Percentiles rank a stretch among this genome's conserved stretches.
Conservation (phyloP, 495 filamentous ascomycete species). For the Tuber melanosporum region DNA sequence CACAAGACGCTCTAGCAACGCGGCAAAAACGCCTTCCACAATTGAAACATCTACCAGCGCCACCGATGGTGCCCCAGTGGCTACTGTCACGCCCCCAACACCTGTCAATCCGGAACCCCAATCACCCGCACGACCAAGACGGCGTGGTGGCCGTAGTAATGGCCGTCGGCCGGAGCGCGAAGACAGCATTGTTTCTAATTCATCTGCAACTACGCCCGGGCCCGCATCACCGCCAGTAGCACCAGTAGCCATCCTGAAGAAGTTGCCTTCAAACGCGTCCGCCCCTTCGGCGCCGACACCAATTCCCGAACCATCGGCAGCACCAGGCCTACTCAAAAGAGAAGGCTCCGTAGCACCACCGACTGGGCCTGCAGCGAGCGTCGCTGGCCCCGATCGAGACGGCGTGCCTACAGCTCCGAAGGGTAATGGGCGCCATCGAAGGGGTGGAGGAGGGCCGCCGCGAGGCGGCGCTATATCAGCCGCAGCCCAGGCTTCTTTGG, state of each 20-base stretch:
- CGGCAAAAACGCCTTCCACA: conserved; percentile 42
- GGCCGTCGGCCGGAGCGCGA: conserved; percentile 28
- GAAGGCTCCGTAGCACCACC: conserved; percentile 34
- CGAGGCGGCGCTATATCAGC: not conserved
- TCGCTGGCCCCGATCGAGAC: conserved; percentile 2
- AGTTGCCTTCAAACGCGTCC: conserved; percentile 24
- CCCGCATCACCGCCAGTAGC: conserved; percentile 15
- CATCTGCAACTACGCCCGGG: conserved; percentile 18
- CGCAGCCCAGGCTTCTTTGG: conserved; percentile 11
- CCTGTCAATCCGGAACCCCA: conserved; percentile 35
- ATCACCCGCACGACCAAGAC: conserved; percentile 29
- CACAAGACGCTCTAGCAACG: conserved; percentile 45
- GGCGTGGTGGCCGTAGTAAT: conserved; percentile 29
- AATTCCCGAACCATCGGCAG: conserved; percentile 36
- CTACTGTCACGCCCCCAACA: conserved; percentile 34
- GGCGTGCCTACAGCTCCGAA: conserved; percentile 23
- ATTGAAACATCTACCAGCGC: conserved; percentile 42
- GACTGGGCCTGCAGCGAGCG: conserved; percentile 34
- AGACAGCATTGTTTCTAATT: conserved; percentile 34
- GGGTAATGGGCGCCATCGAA: conserved; percentile 21
- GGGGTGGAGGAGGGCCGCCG: conserved; percentile 25
- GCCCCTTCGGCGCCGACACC: conserved; percentile 14
- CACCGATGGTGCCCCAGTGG: conserved; percentile 34
- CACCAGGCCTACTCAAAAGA: conserved; percentile 28
- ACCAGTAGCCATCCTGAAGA: conserved; percentile 46